These are phyloP conservation scores for Staphylotrichum tortipilum DNA, from an alignment of 495 filamentous ascomycete species.

Conservation along the genomic window DNA sequence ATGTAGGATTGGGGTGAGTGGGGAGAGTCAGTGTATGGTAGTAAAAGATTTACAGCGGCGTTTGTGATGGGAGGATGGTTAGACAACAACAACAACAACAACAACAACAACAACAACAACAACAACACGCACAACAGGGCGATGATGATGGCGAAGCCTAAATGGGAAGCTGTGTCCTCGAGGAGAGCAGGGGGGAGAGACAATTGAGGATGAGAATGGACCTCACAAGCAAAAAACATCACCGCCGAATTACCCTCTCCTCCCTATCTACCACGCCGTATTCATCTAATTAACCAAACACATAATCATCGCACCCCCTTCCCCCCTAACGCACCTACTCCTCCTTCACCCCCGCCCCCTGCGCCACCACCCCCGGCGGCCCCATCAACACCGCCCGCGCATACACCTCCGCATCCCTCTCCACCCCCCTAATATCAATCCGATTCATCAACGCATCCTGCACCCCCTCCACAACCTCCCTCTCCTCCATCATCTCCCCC, in stretches of 20 bases:
- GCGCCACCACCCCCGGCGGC: not conserved
- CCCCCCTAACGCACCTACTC: slow-evolving; percentile 1
- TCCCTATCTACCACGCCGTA: not conserved
- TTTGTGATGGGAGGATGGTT: not conserved
- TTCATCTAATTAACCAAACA: not conserved
- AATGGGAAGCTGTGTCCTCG: too few relatives aligned
- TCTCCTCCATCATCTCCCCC: slow-evolving; percentile 51
- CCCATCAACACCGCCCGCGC: slow-evolving; percentile 38
- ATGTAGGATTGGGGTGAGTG: not conserved
- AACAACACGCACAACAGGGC: not conserved
- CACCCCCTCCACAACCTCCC: slow-evolving; percentile 49
- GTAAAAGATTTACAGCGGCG: not conserved
- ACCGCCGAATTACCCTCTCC: too few relatives aligned
- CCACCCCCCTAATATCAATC: slow-evolving; percentile 41
- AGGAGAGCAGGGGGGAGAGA: too few relatives aligned
- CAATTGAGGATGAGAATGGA: too few relatives aligned
- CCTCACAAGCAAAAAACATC: too few relatives aligned
- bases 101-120: not conserved
- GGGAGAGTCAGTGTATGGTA: not conserved
- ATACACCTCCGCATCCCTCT: slow-evolving; percentile 48
- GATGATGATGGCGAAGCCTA: too few relatives aligned
- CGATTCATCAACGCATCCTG: slow-evolving; percentile 45
- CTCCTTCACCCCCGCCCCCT: not conserved
- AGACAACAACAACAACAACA: not conserved
- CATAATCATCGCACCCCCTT: not conserved